Base-by-base conservation (phyloP, 2,329 filamentous ascomycete genomes). In the Fusarium sarcochroum region DNA sequence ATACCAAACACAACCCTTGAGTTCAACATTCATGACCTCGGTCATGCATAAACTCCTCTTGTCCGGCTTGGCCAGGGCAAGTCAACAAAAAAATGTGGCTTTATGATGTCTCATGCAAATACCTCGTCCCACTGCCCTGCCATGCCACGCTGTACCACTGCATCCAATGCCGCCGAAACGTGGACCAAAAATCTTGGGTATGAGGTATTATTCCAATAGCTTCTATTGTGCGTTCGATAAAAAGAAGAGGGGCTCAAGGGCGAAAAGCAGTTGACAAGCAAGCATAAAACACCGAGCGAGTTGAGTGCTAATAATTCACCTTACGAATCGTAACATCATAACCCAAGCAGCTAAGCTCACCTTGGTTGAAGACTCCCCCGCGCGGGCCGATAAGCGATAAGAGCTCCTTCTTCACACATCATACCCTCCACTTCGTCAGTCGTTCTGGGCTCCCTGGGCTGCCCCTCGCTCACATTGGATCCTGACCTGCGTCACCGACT, bases 371-470 rank as follows among this genome's bases (percentile, higher is more conserved):
- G 25, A 53, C 37, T 65, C 56, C 68, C 71, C 68, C 69, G 63
- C 71, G 68, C 69, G 68, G 63, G 49, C 67, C 71, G 71, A 74
- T 74, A 74, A 74, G 68, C 70, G 71, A 74, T 71, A 73, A 74
- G 72, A 69, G 70, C 66, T 74, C 64, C 41, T 63, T 56, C 70
- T 56, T 37, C 55, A 63, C 47, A 45, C 60, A 63, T 58, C 55
- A 63, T 63, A 52, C 60, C 51, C 63, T 52, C 65, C 67, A 69
- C 54, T 44, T 57, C 54, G 57, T 66, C 56, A 60, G 53, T 56
- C 35, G 35, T 65, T 58, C 64, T 65, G 49, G 45, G 38, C 58
- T 60, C 45, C 47, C 56, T 63, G 42, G 23, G 42, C 63, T 67
- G 58, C 58, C 60, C 56, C 53, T 66, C 61, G 53, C 50, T 63